Percentiles rank a stretch among this genome's conserved stretches.
phyloP scores from a whole-genome alignment of 305 asterid genomes.

The Solanum chacoense region DNA sequence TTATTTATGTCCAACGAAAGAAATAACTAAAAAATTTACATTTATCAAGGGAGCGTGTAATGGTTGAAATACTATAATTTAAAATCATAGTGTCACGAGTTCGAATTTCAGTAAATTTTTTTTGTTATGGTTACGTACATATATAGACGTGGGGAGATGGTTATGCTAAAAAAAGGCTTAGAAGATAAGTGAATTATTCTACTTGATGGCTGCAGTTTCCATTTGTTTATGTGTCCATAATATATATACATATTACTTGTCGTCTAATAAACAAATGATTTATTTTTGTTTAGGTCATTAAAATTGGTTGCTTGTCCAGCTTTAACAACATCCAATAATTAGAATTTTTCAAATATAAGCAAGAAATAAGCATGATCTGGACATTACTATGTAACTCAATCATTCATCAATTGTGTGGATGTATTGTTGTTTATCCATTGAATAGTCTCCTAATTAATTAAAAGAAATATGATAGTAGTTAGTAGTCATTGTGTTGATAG shows the following conservation, averaged over 20 bases:
- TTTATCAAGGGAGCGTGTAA: background rate
- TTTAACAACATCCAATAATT: background rate
- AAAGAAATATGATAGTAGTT: background rate
- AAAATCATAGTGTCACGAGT: background rate
- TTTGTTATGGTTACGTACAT: background rate
- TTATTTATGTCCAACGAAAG: background rate
- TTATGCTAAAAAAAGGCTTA: background rate
- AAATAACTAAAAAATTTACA: background rate
- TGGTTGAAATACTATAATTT: background rate
- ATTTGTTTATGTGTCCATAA: background rate
- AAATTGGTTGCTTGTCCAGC: background rate
- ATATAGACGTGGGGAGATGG: background rate
- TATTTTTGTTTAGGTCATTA: conserved; percentile 3
- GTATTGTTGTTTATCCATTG: background rate
- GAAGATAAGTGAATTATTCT: background rate
- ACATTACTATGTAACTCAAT: background rate
- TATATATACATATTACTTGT: background rate
- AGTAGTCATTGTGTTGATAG: background rate
- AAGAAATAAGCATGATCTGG: conserved; percentile 14
- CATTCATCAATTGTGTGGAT: background rate
- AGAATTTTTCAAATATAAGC: background rate
- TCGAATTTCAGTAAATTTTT: background rate
- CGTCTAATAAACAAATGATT: background rate
- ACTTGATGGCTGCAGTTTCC: background rate
- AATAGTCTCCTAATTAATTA: background rate